Conservation (phyloP, 1,284 basidiomycete species). For the Phellinidium pouzarii region DNA sequence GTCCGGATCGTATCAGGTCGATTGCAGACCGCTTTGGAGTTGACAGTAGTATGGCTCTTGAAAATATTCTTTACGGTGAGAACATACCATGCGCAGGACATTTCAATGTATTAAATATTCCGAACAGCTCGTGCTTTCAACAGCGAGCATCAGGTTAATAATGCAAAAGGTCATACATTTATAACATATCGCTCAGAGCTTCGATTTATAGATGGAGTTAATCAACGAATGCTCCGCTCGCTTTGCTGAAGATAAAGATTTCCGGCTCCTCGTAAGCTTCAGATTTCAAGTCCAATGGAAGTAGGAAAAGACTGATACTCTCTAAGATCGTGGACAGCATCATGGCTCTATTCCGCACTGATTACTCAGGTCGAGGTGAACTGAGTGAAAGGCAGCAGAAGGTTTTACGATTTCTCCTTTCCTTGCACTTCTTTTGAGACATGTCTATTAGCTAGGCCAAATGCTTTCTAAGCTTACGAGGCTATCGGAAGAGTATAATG, state of each 20-base stretch:
- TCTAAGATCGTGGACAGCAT: conserved; percentile 85
- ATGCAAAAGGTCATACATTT: neutral
- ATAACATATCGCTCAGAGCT: neutral
- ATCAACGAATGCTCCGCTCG: conserved; percentile 80
- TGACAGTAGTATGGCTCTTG: conserved; percentile 78
- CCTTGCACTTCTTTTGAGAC: neutral
- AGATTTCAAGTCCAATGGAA: neutral
- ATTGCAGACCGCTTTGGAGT: conserved; percentile 91
- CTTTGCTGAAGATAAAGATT: conserved; percentile 80
- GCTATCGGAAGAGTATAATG: conserved; percentile 87
- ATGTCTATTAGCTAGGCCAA: conserved; percentile 50
- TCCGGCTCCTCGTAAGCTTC: conserved; percentile 53
- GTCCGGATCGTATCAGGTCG: conserved; percentile 82
- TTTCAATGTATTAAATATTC: conserved; percentile 3
- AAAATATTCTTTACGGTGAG: conserved; percentile 79
- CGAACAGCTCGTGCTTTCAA: conserved; percentile 73
- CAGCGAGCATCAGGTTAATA: conserved; percentile 73
- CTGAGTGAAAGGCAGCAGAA: conserved; percentile 90
- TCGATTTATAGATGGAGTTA: conserved; percentile 62
- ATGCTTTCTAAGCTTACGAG: conserved; percentile 89
- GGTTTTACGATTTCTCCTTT: conserved; percentile 32
- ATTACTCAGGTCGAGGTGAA: conserved; percentile 88
- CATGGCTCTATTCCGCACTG: conserved; percentile 92
- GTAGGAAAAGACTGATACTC: neutral
- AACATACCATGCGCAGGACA: neutral